These are phyloP conservation scores for Rhododendron williamsianum DNA, from an alignment of 148 eudicot species.

Conservation along the genomic window DNA sequence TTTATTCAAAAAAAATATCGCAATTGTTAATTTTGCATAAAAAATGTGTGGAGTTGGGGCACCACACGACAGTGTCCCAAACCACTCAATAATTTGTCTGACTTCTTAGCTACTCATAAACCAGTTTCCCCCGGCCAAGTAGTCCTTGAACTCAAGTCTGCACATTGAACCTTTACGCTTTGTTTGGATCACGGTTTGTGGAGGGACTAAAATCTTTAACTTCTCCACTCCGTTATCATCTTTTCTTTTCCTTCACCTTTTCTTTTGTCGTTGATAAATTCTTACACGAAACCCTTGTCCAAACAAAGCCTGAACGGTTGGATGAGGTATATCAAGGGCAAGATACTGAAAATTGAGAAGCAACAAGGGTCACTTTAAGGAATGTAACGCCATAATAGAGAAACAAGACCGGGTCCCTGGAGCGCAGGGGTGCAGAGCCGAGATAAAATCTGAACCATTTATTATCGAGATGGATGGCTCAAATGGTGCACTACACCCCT, in stretches of 20 bases:
- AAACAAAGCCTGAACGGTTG: background rate
- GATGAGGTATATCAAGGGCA: background rate
- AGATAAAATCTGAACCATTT: too few species aligned
- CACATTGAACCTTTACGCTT: background rate
- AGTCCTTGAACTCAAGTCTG: background rate
- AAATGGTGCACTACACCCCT: too few species aligned
- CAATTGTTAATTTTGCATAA: too few species aligned
- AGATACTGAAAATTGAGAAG: background rate
- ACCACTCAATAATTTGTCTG: background rate
- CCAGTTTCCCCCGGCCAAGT: background rate
- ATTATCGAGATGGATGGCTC: too few species aligned
- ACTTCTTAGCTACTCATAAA: background rate
- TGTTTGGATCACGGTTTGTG: background rate
- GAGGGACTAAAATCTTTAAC: background rate
- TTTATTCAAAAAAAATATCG: background rate
- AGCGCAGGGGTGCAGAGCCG: too few species aligned
- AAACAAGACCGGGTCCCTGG: too few species aligned
- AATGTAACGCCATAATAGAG: background rate
- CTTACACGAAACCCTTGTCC: background rate
- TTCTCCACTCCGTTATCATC: background rate
- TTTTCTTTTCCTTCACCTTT: background rate
- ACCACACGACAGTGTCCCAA: background rate
- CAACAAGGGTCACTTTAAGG: background rate
- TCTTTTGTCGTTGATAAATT: background rate
- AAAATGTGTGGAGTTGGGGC: background rate